A percentile compares a stretch with the other conserved stretches of the same genome.
Evolutionary conservation across 495 filamentous ascomycete genomes (phyloP).

Genomic region (Staphylotrichum tortipilum): DNA sequence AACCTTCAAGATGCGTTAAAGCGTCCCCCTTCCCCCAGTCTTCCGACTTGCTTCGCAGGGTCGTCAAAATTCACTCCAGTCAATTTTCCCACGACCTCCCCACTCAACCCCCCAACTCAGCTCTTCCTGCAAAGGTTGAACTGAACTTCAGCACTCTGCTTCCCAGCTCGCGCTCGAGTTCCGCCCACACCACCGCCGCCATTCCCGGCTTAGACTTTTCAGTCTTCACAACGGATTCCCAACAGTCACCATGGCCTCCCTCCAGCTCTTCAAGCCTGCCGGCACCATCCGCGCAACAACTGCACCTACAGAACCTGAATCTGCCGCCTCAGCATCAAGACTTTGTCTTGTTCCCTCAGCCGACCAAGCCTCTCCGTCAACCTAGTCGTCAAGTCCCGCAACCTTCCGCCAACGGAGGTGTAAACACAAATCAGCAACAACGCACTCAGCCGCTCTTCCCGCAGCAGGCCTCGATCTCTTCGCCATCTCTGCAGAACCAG

Average conservation of each 20-base stretch:
- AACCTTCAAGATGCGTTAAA: slow-evolving; percentile 35
- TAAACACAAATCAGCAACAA: slow-evolving; percentile 35
- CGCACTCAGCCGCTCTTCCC: slow-evolving; percentile 25
- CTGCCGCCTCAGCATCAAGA: slow-evolving; percentile 40
- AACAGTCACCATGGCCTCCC: slow-evolving; percentile 52
- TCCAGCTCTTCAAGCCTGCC: slow-evolving; percentile 51
- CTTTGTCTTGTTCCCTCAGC: slow-evolving; percentile 47
- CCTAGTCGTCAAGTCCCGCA: slow-evolving; percentile 39
- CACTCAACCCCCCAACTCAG: slow-evolving; percentile 37
- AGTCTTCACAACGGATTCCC: slow-evolving; percentile 53
- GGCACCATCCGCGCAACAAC: slow-evolving; percentile 46
- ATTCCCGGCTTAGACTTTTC: slow-evolving; percentile 44
- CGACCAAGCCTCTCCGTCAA: slow-evolving; percentile 36
- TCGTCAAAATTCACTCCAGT: slow-evolving; percentile 42
- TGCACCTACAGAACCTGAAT: slow-evolving; percentile 35
- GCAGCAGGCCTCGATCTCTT: slow-evolving; percentile 23
- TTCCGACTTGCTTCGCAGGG: slow-evolving; percentile 13
- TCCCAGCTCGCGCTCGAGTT: slow-evolving; percentile 41
- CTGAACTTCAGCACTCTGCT: slow-evolving; percentile 47
- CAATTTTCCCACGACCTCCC: slow-evolving; percentile 30
- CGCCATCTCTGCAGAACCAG: slow-evolving; percentile 43
- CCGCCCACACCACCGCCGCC: slow-evolving; percentile 36
- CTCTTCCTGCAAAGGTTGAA: slow-evolving; percentile 45
- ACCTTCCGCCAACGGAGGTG: slow-evolving; percentile 33
- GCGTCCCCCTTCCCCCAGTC: slow-evolving; percentile 15